phyloP scores from a whole-genome alignment of 2,329 filamentous ascomycete species.

The Aspergillus brunneoviolaceus region DNA sequence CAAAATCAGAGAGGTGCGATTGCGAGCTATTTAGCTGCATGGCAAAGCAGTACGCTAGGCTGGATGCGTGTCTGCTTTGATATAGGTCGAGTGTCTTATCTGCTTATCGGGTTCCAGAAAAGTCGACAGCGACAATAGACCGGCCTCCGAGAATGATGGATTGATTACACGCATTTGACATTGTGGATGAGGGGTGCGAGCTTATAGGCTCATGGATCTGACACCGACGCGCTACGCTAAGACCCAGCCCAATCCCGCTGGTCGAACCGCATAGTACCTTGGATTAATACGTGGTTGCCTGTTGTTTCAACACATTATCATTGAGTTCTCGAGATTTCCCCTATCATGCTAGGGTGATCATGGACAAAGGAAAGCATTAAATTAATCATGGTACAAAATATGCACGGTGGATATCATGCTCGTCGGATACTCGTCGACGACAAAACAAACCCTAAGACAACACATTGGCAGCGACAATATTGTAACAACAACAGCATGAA shows the following conservation, averaged over 20 bases:
- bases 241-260: not conserved
- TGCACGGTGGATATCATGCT: conserved; percentile 8
- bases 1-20: not conserved
- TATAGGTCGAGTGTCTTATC: not conserved
- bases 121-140: not conserved
- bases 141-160: not conserved
- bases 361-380: not conserved
- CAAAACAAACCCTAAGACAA: conserved; percentile 4
- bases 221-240: not conserved
- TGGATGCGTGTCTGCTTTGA: not conserved
- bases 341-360: not conserved
- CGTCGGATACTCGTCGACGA: conserved; percentile 1
- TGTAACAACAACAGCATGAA: not conserved
- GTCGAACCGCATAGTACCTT: not conserved
- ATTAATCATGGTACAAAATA: not conserved
- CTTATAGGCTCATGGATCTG: not conserved
- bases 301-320: not conserved
- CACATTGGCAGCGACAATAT: not conserved
- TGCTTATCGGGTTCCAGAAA: not conserved
- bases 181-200: not conserved
- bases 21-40: not conserved
- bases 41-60: not conserved
- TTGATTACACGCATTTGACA: too few relatives aligned
- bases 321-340: not conserved
- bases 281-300: not conserved